These are phyloP conservation scores for Moringa oleifera DNA, from an alignment of 345 rosid genomes.

Conservation along the genomic window DNA sequence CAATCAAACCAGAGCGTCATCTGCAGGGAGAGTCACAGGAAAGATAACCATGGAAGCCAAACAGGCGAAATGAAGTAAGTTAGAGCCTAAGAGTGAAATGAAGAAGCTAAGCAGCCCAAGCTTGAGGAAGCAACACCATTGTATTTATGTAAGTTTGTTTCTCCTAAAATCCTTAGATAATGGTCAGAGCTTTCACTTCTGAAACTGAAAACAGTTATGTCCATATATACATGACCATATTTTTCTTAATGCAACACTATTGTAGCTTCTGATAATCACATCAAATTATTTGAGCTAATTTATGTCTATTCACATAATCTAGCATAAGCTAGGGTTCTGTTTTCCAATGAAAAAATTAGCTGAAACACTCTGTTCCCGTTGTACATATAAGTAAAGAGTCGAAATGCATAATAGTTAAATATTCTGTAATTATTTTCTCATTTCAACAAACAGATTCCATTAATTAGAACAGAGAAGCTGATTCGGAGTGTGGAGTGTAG, in stretches of 20 bases:
- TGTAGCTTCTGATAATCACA: too few relatives aligned
- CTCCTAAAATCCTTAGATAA: constrained; percentile 10
- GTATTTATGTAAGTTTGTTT: constrained; percentile 5
- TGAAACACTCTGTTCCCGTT: too few relatives aligned
- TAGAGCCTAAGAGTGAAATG: constrained; percentile 31
- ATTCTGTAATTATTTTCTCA: background rate
- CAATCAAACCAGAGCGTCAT: constrained; percentile 8
- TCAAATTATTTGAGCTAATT: too few relatives aligned
- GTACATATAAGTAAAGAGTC: too few relatives aligned
- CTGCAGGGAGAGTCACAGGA: constrained; percentile 7
- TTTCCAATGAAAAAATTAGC: too few relatives aligned
- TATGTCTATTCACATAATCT: too few relatives aligned
- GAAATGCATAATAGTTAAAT: background rate
- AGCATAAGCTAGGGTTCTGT: too few relatives aligned
- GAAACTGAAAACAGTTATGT: constrained; percentile 9
- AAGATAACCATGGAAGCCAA: constrained; percentile 20
- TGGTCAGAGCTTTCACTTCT: constrained; percentile 22
- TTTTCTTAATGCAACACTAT: too few relatives aligned
- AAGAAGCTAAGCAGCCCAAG: constrained; percentile 38
- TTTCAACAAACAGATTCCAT: too few relatives aligned
- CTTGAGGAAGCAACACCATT: constrained; percentile 20
- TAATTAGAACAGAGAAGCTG: too few relatives aligned
- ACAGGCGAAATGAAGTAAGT: constrained; percentile 15
- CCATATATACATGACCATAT: too few relatives aligned
- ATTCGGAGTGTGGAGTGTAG: background rate